Base-by-base conservation (phyloP, 768 basidiomycete species). In the Auricularia heimuer region DNA sequence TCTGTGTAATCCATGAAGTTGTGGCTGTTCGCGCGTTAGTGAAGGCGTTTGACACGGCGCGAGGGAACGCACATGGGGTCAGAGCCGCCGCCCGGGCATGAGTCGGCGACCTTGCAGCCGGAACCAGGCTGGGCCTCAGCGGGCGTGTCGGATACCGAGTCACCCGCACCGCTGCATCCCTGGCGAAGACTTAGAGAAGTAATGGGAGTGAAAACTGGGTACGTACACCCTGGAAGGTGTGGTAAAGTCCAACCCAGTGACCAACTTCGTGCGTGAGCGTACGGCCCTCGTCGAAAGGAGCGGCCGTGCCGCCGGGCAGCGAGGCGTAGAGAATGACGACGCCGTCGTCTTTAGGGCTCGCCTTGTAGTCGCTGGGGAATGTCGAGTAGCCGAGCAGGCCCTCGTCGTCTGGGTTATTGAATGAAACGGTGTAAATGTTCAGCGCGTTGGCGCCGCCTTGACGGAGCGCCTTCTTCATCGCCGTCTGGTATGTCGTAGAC, bases 1-100 rank as follows among this genome's bases (percentile, higher is more conserved):
- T 80, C 72, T 34, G 74, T 75, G 76, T 82, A 83, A 71, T 83
- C 82, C 82, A 83, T 82, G 75, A 75, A 83, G 75, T 82, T 82
- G 72, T 77, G 75, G 64, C 29, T 29, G 29, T 29, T 29, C 29
- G 29, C 29, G 29, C 29, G 29, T 29, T 0, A 29, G 29, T 29
- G 29, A 29, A 29, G 29, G 29, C 29, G 29, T 29, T 29, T 29
- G 29, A 0, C 29, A 29, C 29, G 29, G 29, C 2, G 29, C 29
- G 29, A 29, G 29, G 29, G 29, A 29, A 29, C 29, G 29, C 29
- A 29, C 29, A 81, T 77, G 12, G 80, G 79, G 71, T 82, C 80
- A 33, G 71, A 65, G 34, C 76, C 69, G 29, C 24, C 24, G 64
- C 66, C 45, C 3, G 69, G 67, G 68, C 73, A 75, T n/a, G 72